phyloP scores from a whole-genome alignment of 2,329 filamentous ascomycete genomes.

The Cladosporium sp. region DNA sequence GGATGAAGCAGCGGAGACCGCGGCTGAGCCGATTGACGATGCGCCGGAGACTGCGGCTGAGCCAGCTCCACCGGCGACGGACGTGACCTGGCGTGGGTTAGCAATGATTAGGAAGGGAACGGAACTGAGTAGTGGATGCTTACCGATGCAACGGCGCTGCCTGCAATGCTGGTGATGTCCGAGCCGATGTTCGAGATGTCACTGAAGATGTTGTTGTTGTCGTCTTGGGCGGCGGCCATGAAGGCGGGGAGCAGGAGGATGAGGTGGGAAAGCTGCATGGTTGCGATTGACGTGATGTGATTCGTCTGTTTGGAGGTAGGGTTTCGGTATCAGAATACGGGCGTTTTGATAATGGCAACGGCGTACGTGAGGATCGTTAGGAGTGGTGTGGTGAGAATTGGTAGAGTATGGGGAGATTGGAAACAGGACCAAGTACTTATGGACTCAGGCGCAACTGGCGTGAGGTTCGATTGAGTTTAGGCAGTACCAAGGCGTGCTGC shows the following conservation, averaged over 20 bases:
- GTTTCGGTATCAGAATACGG: too few species aligned
- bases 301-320: not conserved
- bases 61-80: slow-evolving; percentile 2
- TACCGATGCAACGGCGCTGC: not conserved
- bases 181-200: slow-evolving; percentile 10
- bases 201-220: not conserved
- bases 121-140: not conserved
- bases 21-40: not conserved
- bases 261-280: slow-evolving; percentile 20
- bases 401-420: too few species aligned
- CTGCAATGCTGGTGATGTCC: slow-evolving; percentile 14
- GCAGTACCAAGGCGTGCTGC: too few species aligned
- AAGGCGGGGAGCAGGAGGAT: slow-evolving; percentile 17
- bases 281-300: not conserved
- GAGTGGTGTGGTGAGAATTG: too few species aligned
- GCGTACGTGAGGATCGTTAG: too few species aligned
- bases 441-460: too few species aligned
- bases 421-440: too few species aligned
- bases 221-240: slow-evolving; percentile 17
- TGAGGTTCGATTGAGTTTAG: too few species aligned
- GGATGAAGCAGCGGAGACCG: not conserved
- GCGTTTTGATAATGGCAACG: too few species aligned
- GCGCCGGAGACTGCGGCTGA: not conserved
- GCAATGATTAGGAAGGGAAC: not conserved
- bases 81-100: not conserved